Evolutionary conservation across 2,329 filamentous ascomycete species (phyloP).

Genomic region (Daldinia sp.): DNA sequence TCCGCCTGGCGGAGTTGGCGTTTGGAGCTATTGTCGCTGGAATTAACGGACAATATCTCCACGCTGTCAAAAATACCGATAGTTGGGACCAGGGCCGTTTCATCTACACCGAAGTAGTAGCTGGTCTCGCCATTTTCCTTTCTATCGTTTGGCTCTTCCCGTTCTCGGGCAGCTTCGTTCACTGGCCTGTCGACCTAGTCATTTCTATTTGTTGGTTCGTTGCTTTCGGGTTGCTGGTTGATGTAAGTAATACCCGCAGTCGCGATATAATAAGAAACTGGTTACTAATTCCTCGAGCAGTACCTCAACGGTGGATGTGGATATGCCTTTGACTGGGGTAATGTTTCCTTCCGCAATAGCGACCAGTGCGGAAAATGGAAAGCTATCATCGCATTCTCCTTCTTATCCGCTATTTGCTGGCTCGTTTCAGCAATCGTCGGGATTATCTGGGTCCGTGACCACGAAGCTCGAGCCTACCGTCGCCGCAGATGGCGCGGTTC

Average conservation of each 20-base stretch:
- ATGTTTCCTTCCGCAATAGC: constrained; percentile 61
- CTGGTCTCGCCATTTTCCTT: constrained; percentile 76
- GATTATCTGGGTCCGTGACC: constrained; percentile 65
- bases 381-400: constrained; percentile 77
- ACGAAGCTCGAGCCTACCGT: constrained; percentile 51
- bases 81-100: constrained; percentile 71
- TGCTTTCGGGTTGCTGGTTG: constrained; percentile 74
- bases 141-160: constrained; percentile 79
- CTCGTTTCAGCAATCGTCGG: constrained; percentile 72
- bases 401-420: constrained; percentile 79
- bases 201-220: constrained; percentile 78
- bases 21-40: constrained; percentile 80
- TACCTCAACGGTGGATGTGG: constrained; percentile 65
- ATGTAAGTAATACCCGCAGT: constrained; percentile 58
- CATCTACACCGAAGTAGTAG: constrained; percentile 81
- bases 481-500: constrained; percentile 49
- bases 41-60: constrained; percentile 75
- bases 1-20: constrained; percentile 73
- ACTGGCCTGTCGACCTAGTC: constrained; percentile 78
- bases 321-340: constrained; percentile 69
- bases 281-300: constrained; percentile 43
- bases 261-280: background rate
- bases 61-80: constrained; percentile 59
- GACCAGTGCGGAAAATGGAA: constrained; percentile 76
- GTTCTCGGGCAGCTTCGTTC: constrained; percentile 73